Percentiles rank a stretch among this genome's conserved stretches.
Evolutionary conservation across 768 basidiomycete species (phyloP).

Genomic region (Amanita rimosa): DNA sequence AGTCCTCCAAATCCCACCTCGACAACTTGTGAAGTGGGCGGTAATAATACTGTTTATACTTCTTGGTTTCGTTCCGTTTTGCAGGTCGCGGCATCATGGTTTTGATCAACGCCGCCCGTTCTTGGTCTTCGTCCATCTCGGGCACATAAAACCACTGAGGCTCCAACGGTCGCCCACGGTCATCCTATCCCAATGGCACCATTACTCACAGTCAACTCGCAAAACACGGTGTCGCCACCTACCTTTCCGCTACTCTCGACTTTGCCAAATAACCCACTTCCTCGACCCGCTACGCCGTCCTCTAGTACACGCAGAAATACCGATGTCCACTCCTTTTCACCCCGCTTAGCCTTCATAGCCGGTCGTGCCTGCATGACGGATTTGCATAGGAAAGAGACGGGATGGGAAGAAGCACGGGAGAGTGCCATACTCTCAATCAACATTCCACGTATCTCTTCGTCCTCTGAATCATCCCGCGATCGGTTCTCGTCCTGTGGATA

Average conservation of each 20-base stretch:
- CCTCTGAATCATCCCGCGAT: conserved; percentile 15
- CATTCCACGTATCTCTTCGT: conserved; percentile 48
- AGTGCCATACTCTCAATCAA: conserved; percentile 60
- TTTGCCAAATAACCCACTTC: conserved; percentile 59
- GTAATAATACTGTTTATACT: conserved; percentile 82
- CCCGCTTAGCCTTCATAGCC: conserved; percentile 28
- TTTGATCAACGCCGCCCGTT: conserved; percentile 53
- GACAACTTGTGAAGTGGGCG: conserved; percentile 61
- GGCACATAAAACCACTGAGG: conserved; percentile 72
- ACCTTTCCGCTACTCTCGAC: conserved; percentile 58
- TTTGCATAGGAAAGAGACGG: conserved; percentile 40
- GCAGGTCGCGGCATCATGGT: conserved; percentile 69
- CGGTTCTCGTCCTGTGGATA: background rate
- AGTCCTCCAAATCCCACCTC: conserved; percentile 68
- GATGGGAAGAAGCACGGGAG: conserved; percentile 59
- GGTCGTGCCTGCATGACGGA: conserved; percentile 44
- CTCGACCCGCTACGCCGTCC: conserved; percentile 26
- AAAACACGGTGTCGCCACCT: conserved; percentile 1
- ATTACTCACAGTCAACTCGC: background rate
- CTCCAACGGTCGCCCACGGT: conserved; percentile 39
- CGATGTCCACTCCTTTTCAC: conserved; percentile 35
- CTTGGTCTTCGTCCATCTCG: conserved; percentile 57
- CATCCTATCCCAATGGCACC: conserved; percentile 23
- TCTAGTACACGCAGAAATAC: conserved; percentile 41
- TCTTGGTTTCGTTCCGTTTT: conserved; percentile 69